phyloP scores from a whole-genome alignment of 176 grass and related monocot genomes.

The Cenchrus fungigraminus region DNA sequence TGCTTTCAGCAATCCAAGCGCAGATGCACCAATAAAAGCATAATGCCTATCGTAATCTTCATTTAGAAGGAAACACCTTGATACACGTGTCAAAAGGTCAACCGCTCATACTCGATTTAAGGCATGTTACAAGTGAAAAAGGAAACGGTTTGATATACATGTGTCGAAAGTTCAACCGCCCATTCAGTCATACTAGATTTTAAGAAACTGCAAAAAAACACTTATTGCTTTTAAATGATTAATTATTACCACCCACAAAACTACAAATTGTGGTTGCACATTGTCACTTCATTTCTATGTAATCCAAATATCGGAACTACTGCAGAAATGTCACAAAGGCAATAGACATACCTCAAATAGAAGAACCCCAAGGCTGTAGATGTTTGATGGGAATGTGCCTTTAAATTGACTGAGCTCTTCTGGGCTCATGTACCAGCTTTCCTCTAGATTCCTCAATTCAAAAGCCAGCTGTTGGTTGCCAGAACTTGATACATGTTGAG shows the following conservation, averaged over 20 bases:
- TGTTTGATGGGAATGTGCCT: constrained; percentile 63
- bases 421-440: constrained; percentile 88
- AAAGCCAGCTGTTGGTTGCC: constrained; percentile 37
- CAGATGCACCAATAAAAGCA: constrained; percentile 22
- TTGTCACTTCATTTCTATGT: constrained; percentile 10
- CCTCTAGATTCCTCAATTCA: constrained; percentile 76
- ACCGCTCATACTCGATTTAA: not conserved
- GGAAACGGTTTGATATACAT: constrained; percentile 7
- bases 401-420: constrained; percentile 61
- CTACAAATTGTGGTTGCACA: constrained; percentile 3
- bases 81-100: not conserved
- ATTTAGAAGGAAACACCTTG: constrained; percentile 24
- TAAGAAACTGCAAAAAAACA: not conserved
- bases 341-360: constrained; percentile 86
- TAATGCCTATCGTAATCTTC: not conserved
- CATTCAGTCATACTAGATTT: not conserved
- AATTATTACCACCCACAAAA: not conserved
- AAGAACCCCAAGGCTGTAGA: constrained; percentile 96
- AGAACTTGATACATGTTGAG: constrained; percentile 37
- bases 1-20: constrained; percentile 27
- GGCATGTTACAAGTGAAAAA: not conserved
- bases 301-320: constrained; percentile 30
- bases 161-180: not conserved
- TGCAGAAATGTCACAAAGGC: constrained; percentile 10
- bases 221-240: constrained; percentile 8